phyloP scores from a whole-genome alignment of 331 rosid genomes.

The Pyrus hybrid region DNA sequence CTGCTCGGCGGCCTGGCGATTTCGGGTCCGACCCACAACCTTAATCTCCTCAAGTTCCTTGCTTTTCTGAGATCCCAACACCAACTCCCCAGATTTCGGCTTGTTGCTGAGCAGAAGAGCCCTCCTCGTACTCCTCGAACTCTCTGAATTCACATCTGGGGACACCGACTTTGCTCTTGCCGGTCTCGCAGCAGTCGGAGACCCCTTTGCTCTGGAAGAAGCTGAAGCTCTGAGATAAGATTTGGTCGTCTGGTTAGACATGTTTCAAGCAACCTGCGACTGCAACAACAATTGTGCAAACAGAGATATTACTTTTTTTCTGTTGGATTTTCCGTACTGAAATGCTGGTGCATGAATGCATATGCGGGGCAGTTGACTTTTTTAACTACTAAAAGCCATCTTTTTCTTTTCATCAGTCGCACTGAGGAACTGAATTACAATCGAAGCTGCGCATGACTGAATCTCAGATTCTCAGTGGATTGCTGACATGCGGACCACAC shows the following conservation, averaged over 20 bases:
- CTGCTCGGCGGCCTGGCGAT: constrained; percentile 35
- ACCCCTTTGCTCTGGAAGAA: constrained; percentile 39
- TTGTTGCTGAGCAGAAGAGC: constrained; percentile 28
- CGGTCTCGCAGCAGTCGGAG: constrained; percentile 39
- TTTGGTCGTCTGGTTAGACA: constrained; percentile 9
- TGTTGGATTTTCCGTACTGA: neutral
- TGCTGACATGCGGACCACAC: neutral
- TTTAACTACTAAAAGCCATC: neutral
- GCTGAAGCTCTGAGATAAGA: constrained; percentile 50
- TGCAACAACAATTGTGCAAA: neutral
- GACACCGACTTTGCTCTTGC: constrained; percentile 44
- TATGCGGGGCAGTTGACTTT: neutral
- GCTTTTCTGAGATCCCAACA: constrained; percentile 37
- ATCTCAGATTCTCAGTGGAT: too few relatives aligned
- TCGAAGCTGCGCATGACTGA: too few relatives aligned
- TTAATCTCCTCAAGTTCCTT: constrained; percentile 33
- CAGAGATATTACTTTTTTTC: neutral
- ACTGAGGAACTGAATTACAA: neutral
- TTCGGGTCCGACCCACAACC: constrained; percentile 25
- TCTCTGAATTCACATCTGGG: constrained; percentile 34
- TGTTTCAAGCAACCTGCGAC: neutral
- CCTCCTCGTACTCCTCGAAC: constrained; percentile 35
- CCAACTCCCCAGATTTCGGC: constrained; percentile 39
- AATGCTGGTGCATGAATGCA: neutral
- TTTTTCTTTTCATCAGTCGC: neutral